Percentiles rank a stretch among this genome's conserved stretches.
Evolutionary conservation across 208 protist species (phyloP).

Genomic region (Endotrypanum monterogeii): DNA sequence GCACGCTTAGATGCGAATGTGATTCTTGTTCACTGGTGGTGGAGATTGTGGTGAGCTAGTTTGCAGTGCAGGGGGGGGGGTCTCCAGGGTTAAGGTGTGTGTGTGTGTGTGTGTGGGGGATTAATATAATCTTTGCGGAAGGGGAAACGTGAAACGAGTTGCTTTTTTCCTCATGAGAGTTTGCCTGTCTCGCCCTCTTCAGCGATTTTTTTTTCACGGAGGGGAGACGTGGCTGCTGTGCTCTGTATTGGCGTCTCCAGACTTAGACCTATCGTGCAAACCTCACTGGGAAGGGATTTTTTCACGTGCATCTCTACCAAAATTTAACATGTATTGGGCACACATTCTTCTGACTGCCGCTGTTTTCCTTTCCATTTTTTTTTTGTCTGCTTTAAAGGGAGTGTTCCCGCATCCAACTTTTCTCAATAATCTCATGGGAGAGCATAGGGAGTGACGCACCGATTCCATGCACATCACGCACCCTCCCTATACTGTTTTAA

Average conservation of each 20-base stretch:
- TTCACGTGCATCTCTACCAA: background rate
- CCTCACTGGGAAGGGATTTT: background rate
- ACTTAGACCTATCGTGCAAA: background rate
- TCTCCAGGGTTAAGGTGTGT: too few relatives aligned
- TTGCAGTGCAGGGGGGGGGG: too few relatives aligned
- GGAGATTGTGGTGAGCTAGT: conserved; percentile 36
- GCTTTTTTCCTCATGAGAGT: background rate
- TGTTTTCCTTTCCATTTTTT: too few relatives aligned
- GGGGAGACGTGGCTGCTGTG: background rate
- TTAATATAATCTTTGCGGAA: too few relatives aligned
- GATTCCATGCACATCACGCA: background rate
- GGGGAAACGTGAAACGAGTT: too few relatives aligned
- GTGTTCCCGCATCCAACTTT: background rate
- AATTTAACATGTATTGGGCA: background rate
- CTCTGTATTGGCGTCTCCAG: background rate
- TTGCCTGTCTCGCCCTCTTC: too few relatives aligned
- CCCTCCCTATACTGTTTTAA: too few relatives aligned
- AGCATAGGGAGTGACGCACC: background rate
- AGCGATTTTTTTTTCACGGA: background rate
- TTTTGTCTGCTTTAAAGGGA: background rate
- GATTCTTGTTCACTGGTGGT: conserved; percentile 85
- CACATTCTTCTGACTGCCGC: background rate
- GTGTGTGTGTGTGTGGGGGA: too few relatives aligned
- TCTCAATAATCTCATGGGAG: background rate
- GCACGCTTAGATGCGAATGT: conserved; percentile 51